phyloP scores from a whole-genome alignment of 768 basidiomycete species.

The Rhizopogon vinicolor region DNA sequence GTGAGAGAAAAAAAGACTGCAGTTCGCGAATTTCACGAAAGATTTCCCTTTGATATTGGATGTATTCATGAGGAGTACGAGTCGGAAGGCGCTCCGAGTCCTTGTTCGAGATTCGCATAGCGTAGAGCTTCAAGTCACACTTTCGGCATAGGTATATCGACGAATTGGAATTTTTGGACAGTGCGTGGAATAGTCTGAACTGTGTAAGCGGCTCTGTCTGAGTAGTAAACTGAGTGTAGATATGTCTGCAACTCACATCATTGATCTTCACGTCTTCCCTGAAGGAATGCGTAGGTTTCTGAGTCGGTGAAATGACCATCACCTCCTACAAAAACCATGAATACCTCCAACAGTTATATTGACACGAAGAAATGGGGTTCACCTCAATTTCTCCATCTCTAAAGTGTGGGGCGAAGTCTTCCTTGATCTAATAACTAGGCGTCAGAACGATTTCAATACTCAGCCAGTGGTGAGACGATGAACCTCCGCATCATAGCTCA shows the following conservation, averaged over 20 bases:
- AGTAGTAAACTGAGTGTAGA: constrained; percentile 9
- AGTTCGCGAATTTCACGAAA: constrained; percentile 32
- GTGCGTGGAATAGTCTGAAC: constrained; percentile 28
- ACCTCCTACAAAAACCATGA: constrained; percentile 34
- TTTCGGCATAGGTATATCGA: constrained; percentile 18
- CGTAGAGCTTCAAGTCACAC: constrained; percentile 29
- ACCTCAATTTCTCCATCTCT: constrained; percentile 48
- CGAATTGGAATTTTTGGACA: constrained; percentile 2
- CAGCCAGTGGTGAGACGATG: neutral
- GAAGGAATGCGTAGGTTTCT: constrained; percentile 26
- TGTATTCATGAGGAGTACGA: constrained; percentile 11
- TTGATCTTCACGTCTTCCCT: constrained; percentile 11
- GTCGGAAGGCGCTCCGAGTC: constrained; percentile 2
- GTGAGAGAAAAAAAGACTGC: constrained; percentile 33
- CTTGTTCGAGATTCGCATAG: constrained; percentile 20
- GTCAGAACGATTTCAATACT: neutral
- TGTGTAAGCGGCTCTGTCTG: constrained; percentile 19
- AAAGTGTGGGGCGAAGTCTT: constrained; percentile 41
- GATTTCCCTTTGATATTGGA: constrained; percentile 27
- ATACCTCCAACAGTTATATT: neutral
- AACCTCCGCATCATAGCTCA: constrained; percentile 42
- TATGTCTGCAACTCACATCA: constrained; percentile 1
- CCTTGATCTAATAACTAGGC: constrained; percentile 22
- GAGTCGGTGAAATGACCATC: constrained; percentile 40
- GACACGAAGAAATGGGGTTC: constrained; percentile 6